A percentile compares a stretch with the other conserved stretches of the same genome.
These are phyloP conservation scores for Nicotiana noctiflora DNA, from an alignment of 257 asterid genomes.

Conservation along the genomic window DNA sequence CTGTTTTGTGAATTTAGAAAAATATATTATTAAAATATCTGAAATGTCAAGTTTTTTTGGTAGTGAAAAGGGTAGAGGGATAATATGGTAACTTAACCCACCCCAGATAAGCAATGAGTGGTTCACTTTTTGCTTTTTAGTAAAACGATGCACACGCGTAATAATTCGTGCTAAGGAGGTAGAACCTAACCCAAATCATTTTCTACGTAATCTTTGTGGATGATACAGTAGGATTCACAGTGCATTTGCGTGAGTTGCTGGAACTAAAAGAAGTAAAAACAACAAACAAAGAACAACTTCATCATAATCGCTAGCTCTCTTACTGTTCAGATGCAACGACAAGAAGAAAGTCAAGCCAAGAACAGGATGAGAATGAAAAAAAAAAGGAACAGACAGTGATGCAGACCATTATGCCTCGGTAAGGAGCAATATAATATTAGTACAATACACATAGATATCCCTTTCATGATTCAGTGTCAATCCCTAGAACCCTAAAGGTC, in stretches of 20 bases:
- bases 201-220: neutral
- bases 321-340: neutral
- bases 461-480: neutral
- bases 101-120: no score
- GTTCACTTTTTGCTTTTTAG: neutral
- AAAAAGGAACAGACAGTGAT: neutral
- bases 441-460: neutral
- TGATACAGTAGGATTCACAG: neutral
- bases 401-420: slow-evolving; percentile 1
- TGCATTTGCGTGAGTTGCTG: neutral
- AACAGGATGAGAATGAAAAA: neutral
- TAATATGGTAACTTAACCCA: no score
- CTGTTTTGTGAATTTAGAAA: no score
- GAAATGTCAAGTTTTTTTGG: no score
- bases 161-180: neutral
- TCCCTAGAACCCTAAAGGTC: neutral
- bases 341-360: neutral
- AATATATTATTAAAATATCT: no score
- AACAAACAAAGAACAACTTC: neutral
- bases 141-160: neutral
- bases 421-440: neutral
- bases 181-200: neutral
- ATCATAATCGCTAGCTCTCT: neutral
- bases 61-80: no score
- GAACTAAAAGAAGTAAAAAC: neutral